Evolutionary conservation across 768 basidiomycete genomes (phyloP).

Genomic region (Symmetrospora coprosmae): DNA sequence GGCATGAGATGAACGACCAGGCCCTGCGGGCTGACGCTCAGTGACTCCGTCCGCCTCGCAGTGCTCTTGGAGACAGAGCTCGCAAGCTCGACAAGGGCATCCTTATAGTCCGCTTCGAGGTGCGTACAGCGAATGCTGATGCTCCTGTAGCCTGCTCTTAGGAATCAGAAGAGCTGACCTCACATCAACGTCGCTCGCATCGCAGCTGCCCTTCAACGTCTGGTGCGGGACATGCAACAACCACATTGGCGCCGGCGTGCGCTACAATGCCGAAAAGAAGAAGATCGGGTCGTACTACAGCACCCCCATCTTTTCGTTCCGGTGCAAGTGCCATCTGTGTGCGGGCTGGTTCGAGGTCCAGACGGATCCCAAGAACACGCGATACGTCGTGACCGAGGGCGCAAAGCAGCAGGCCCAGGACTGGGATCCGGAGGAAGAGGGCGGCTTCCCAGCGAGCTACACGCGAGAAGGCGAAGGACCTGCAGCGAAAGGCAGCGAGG

Average conservation of each 20-base stretch:
- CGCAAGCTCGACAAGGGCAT: constrained; percentile 93
- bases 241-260: constrained; percentile 96
- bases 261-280: constrained; percentile 99
- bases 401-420: constrained; percentile 91
- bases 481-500: too few relatives aligned
- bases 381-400: constrained; percentile 80
- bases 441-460: constrained; percentile 81
- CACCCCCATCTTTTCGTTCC: constrained; percentile 84
- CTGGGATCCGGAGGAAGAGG: constrained; percentile 93
- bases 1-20: too few relatives aligned
- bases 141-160: not conserved
- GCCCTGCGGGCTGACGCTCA: too few relatives aligned
- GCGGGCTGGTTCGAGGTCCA: constrained; percentile 11
- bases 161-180: not conserved
- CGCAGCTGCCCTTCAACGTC: constrained; percentile 58
- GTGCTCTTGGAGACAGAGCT: constrained; percentile 45
- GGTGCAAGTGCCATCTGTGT: constrained; percentile 52
- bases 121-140: not conserved
- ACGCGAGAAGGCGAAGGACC: constrained; percentile 30
- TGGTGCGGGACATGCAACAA: constrained; percentile 78
- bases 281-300: constrained; percentile 89
- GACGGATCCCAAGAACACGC: constrained; percentile 56
- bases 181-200: too few relatives aligned
- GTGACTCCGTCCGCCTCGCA: too few relatives aligned
- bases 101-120: constrained; percentile 83